Evolutionary conservation across 1,139 yeast genomes (phyloP).

Genomic region (Blastobotrys proliferans): DNA sequence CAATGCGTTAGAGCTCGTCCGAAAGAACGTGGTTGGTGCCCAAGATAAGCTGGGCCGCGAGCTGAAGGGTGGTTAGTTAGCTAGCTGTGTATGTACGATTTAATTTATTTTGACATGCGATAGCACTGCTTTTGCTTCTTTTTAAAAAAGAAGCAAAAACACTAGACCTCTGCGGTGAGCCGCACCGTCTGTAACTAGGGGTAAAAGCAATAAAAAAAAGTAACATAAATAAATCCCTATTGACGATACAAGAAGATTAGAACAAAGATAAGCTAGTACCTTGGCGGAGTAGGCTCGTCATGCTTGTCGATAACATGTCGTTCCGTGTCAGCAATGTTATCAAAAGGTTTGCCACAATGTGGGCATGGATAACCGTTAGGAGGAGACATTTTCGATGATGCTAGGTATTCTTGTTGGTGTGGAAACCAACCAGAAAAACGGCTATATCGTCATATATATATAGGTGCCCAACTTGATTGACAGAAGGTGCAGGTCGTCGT

Average conservation of each 20-base stretch:
- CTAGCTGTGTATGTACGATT: too few species aligned
- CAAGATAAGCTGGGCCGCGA: conserved; percentile 51
- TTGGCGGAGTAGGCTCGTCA: neutral
- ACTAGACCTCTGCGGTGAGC: too few species aligned
- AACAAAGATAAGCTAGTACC: too few species aligned
- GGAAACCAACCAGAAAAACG: too few species aligned
- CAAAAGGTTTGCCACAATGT: conserved; percentile 7
- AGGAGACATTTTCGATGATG: conserved; percentile 2
- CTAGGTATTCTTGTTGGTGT: neutral
- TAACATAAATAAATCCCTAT: too few species aligned
- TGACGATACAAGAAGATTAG: too few species aligned
- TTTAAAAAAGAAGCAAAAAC: too few species aligned
- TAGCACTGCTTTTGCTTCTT: neutral
- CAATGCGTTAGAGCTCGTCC: conserved; percentile 46
- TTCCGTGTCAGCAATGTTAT: neutral
- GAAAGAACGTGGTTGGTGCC: conserved; percentile 51
- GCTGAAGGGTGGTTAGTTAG: conserved; percentile 56
- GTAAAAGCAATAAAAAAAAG: too few species aligned
- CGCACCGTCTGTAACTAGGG: too few species aligned
- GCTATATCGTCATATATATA: too few species aligned
- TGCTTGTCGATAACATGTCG: conserved; percentile 6
- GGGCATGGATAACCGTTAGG: conserved; percentile 11
- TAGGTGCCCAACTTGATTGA: too few species aligned
- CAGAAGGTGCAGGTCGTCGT: too few species aligned
- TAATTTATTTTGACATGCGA: neutral